A percentile compares a stretch with the other conserved stretches of the same genome.
Conservation (phyloP, 106 monocot genomes). For the Dioscorea dumetorum region DNA sequence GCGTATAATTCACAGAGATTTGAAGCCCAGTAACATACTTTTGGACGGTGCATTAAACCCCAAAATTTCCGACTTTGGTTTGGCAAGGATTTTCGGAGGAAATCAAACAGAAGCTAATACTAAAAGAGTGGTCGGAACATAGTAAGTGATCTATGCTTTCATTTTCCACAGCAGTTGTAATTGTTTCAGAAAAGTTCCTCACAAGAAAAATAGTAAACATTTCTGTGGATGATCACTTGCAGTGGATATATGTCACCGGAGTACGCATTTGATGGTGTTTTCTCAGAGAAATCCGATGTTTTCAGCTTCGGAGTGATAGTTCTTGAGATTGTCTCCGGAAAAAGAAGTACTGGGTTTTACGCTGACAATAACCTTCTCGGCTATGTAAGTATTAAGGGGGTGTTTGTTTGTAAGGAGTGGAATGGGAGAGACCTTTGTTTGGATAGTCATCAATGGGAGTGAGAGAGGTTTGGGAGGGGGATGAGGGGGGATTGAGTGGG, state of each 20-base stretch:
- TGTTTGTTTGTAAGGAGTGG: too few relatives aligned
- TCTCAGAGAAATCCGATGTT: slow-evolving; percentile 10
- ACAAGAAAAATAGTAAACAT: neutral
- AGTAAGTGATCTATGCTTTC: neutral
- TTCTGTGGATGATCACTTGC: neutral
- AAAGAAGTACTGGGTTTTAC: slow-evolving; percentile 5
- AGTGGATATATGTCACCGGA: slow-evolving; percentile 9
- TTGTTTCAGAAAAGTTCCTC: neutral
- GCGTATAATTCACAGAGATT: slow-evolving; percentile 7
- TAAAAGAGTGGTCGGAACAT: slow-evolving; percentile 5
- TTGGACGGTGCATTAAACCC: slow-evolving; percentile 5
- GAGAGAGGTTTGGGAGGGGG: too few relatives aligned
- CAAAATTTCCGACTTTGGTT: slow-evolving; percentile 9
- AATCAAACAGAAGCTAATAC: slow-evolving; percentile 6
- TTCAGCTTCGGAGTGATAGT: slow-evolving; percentile 15
- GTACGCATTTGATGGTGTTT: slow-evolving; percentile 5
- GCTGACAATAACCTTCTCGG: slow-evolving; percentile 2
- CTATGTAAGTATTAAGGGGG: slow-evolving; percentile 11
- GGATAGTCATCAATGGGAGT: too few relatives aligned
- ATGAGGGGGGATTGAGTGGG: too few relatives aligned
- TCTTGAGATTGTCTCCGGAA: slow-evolving; percentile 8
- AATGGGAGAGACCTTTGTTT: too few relatives aligned
- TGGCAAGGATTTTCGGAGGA: slow-evolving; percentile 5
- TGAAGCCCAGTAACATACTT: slow-evolving; percentile 8
- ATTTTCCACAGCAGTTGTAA: neutral